Conservation (phyloP, 176 grass and related monocot genomes). For the Paspalum notatum region DNA sequence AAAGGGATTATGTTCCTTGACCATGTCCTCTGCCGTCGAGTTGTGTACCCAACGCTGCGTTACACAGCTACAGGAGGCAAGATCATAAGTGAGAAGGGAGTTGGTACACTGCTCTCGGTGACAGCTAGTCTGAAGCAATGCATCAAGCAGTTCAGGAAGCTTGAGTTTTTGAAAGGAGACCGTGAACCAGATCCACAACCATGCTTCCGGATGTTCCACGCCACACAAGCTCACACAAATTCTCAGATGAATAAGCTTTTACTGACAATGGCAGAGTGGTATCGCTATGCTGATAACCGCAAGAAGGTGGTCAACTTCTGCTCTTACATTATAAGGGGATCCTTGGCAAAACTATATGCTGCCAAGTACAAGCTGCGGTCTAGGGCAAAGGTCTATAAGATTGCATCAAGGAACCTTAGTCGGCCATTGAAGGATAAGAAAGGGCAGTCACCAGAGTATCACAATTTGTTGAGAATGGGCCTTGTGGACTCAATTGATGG, state of each 20-base stretch:
- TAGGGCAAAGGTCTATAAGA: constrained; percentile 98
- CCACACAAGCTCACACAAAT: constrained; percentile 93
- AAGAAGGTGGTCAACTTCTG: constrained; percentile 99
- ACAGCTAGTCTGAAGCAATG: constrained; percentile 94
- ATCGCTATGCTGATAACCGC: constrained; percentile 91
- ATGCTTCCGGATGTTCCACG: constrained; percentile 99
- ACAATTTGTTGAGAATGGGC: constrained; percentile 93
- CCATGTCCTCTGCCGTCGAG: constrained; percentile 88
- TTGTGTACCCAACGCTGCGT: constrained; percentile 91
- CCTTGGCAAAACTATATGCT: constrained; percentile 89
- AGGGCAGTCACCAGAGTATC: constrained; percentile 91
- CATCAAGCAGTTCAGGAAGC: constrained; percentile 89
- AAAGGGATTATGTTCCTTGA: constrained; percentile 99
- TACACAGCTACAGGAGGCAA: constrained; percentile 92
- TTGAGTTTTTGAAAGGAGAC: constrained; percentile 93
- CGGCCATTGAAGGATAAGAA: constrained; percentile 98
- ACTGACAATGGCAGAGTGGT: constrained; percentile 90
- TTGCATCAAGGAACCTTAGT: constrained; percentile 95
- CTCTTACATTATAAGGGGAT: constrained; percentile 92
- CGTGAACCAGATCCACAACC: constrained; percentile 94
- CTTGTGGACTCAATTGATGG: constrained; percentile 90
- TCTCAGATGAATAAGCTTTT: constrained; percentile 96
- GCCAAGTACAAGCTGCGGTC: constrained; percentile 98
- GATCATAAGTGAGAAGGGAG: constrained; percentile 98
- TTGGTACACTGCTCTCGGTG: constrained; percentile 90